Evolutionary conservation across 1,284 basidiomycete genomes (phyloP).

Genomic region (Paramarasmius palmivorus): DNA sequence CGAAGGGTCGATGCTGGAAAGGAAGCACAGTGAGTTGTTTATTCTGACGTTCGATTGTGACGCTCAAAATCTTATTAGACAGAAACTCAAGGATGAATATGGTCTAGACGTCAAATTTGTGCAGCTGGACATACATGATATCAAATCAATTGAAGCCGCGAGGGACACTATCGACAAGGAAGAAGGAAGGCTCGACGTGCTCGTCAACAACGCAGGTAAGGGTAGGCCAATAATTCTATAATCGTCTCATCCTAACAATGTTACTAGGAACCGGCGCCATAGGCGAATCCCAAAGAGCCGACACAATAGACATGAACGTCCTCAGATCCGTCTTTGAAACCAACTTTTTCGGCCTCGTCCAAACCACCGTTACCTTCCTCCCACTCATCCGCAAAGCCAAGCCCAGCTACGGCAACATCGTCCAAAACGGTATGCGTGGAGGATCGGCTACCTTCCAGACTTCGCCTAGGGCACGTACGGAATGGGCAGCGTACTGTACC

Average conservation of each 20-base stretch:
- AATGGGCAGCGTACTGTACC: no score
- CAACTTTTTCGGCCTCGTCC: slow-evolving; percentile 40
- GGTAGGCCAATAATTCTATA: background rate
- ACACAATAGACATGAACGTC: slow-evolving; percentile 29
- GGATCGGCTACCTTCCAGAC: no score
- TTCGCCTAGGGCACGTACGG: no score
- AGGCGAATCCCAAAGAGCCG: slow-evolving; percentile 32
- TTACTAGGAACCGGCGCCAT: slow-evolving; percentile 27
- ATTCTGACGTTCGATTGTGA: no score
- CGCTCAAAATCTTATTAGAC: slow-evolving; percentile 10
- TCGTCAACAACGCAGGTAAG: slow-evolving; percentile 34
- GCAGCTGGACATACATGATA: slow-evolving; percentile 36
- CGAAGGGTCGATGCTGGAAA: slow-evolving; percentile 19
- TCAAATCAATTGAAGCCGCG: slow-evolving; percentile 34
- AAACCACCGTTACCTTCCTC: slow-evolving; percentile 35
- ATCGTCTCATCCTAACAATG: background rate
- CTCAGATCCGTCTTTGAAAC: slow-evolving; percentile 38
- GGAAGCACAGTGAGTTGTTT: slow-evolving; percentile 12
- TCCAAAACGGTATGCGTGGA: no score
- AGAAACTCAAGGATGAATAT: slow-evolving; percentile 26
- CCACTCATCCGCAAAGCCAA: no score
- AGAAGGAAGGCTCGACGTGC: slow-evolving; percentile 44
- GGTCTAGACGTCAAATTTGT: slow-evolving; percentile 32
- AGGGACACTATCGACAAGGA: slow-evolving; percentile 35
- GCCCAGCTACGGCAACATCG: slow-evolving; percentile 14